Percentiles rank a stretch among this genome's conserved stretches.
phyloP scores from a whole-genome alignment of 768 basidiomycete species.

The Suillus subaureus region DNA sequence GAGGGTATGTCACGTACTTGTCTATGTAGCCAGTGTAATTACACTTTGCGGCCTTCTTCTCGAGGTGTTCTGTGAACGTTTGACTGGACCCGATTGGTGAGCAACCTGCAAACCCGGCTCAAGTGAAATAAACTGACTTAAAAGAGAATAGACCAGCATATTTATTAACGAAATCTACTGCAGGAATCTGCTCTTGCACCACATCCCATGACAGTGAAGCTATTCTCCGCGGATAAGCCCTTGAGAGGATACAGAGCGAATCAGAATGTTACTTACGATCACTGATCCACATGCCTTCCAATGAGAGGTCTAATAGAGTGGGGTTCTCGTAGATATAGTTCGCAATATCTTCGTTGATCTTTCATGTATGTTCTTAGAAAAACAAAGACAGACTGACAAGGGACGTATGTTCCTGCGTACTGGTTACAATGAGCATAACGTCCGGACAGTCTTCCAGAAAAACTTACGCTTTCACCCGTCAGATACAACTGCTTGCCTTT shows the following conservation, averaged over 20 bases:
- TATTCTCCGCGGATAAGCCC: slow-evolving; percentile 21
- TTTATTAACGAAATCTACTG: slow-evolving; percentile 74
- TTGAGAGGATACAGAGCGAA: background rate
- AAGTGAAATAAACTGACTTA: slow-evolving; percentile 48
- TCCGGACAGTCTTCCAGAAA: background rate
- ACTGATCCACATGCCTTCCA: slow-evolving; percentile 73
- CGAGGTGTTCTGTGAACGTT: slow-evolving; percentile 61
- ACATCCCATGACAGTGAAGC: slow-evolving; percentile 64
- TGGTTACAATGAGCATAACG: slow-evolving; percentile 23
- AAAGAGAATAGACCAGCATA: slow-evolving; percentile 70
- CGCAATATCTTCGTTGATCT: slow-evolving; percentile 57
- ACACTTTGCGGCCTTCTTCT: slow-evolving; percentile 54
- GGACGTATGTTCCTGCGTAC: slow-evolving; percentile 77
- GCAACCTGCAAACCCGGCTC: background rate
- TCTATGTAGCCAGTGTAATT: slow-evolving; percentile 64
- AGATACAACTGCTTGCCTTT: slow-evolving; percentile 74
- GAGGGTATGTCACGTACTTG: slow-evolving; percentile 68
- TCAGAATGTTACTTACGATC: slow-evolving; percentile 54
- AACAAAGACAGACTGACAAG: slow-evolving; percentile 40
- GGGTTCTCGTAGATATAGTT: slow-evolving; percentile 71
- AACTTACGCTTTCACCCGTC: slow-evolving; percentile 72
- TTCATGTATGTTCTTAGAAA: background rate
- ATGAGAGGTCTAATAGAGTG: slow-evolving; percentile 49
- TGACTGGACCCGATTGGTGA: slow-evolving; percentile 40
- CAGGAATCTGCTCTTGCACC: slow-evolving; percentile 70